Base-by-base conservation (phyloP, 1,284 basidiomycete species). In the Neonothopanus nambi region DNA sequence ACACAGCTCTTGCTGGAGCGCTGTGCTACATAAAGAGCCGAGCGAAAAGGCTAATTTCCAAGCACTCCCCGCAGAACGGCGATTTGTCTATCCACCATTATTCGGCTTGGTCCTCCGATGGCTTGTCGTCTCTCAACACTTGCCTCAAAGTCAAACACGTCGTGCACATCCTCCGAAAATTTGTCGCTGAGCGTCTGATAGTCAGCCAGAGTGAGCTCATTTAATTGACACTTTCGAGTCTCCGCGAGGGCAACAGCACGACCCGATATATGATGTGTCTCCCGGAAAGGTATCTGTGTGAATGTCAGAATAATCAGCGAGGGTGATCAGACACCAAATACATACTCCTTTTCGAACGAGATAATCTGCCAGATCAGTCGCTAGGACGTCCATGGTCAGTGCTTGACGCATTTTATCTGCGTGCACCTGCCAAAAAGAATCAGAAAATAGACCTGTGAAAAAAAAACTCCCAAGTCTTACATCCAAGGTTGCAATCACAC, bases 201-300 rank as follows among this genome's bases (percentile, higher is more conserved):
- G 67, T 99, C 93, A 24, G 84, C 72, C 46, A 95, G 75, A 1
- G 85, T 82, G 53, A 99, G 79, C 42, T 91, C 85, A 55, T 92
- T 87, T 40, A 99, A 79, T 63, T 91, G 87, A 65, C 89, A 89
- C 59, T 82, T 79, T 35, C 84, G 83, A 48, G 88, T 78, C 70
- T 99, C 96, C 0, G 96, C 95, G 35, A 98, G 79, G 3, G 95
- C 93, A 52, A 99, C 96, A 15, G 95, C 93, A 33, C 93, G 89
- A 13, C 96, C 96, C 6, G 96, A 98, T 62, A 99, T 88, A 71
- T 99, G 96, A 71, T 99, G 96, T 2, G 96, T 99, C 75, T 98
- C 95, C 42, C 96, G 88, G 87, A 99, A 99, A 6, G 96, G 96
- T 51, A 88, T 82, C 87, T 88, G 53, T 26, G 48, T 30, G 36